Percentiles rank a stretch among this genome's conserved stretches.
phyloP scores from a whole-genome alignment of 192 early-diverging fungal genomes.

The Physocladia obscura region DNA sequence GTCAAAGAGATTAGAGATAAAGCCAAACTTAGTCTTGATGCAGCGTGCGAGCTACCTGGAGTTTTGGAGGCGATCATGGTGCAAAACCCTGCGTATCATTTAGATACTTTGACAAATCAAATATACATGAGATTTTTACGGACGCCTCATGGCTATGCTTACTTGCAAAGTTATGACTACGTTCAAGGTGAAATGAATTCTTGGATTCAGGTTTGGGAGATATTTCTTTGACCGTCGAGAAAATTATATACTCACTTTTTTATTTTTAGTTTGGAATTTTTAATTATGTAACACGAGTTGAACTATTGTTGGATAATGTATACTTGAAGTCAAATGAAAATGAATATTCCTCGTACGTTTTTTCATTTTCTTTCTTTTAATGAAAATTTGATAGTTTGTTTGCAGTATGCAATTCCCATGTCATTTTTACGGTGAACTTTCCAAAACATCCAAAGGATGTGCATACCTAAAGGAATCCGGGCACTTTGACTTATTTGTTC shows the following conservation, averaged over 20 bases:
- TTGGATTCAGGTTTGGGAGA: slow-evolving; percentile 71
- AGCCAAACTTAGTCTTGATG: slow-evolving; percentile 67
- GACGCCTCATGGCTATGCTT: slow-evolving; percentile 69
- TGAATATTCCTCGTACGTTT: too few relatives aligned
- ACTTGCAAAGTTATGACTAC: slow-evolving; percentile 69
- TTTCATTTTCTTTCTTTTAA: too few relatives aligned
- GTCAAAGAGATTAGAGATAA: slow-evolving; percentile 68
- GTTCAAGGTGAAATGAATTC: slow-evolving; percentile 74
- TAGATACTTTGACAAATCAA: slow-evolving; percentile 49
- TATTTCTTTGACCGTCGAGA: too few relatives aligned
- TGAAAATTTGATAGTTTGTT: too few relatives aligned
- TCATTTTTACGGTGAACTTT: slow-evolving; percentile 80
- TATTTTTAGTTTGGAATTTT: slow-evolving; percentile 57
- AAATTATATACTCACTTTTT: not conserved
- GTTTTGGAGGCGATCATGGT: slow-evolving; percentile 72
- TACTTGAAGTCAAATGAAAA: not conserved
- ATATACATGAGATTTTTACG: slow-evolving; percentile 56
- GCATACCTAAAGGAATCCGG: slow-evolving; percentile 59
- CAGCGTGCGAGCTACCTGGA: slow-evolving; percentile 61
- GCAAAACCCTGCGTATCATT: slow-evolving; percentile 70
- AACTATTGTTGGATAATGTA: slow-evolving; percentile 60
- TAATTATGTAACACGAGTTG: slow-evolving; percentile 67
- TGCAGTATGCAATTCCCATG: slow-evolving; percentile 43
- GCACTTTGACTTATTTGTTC: slow-evolving; percentile 67
- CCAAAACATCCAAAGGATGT: slow-evolving; percentile 75